Percentiles rank a stretch among this genome's conserved stretches.
These are phyloP conservation scores for Salix viminalis DNA, from an alignment of 345 rosid species.

Conservation along the genomic window DNA sequence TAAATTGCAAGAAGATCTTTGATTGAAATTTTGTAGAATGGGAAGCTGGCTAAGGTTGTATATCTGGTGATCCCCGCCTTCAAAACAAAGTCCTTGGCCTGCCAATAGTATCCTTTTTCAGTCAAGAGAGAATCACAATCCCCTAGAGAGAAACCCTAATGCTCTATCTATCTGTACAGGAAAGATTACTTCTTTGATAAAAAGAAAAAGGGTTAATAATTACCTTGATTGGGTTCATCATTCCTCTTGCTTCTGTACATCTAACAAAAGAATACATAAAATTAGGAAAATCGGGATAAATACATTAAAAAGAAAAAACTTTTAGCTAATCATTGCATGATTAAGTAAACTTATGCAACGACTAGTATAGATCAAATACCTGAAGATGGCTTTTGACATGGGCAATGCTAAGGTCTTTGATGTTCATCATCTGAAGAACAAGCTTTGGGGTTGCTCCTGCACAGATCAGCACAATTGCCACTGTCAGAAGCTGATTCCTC, in stretches of 20 bases:
- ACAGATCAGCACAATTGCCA: background rate
- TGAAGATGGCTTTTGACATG: slow-evolving; percentile 92
- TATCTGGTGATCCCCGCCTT: slow-evolving; percentile 40
- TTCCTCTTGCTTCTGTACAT: slow-evolving; percentile 39
- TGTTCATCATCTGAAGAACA: slow-evolving; percentile 77
- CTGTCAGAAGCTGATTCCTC: background rate
- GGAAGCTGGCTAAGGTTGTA: slow-evolving; percentile 62
- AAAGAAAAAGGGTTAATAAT: background rate
- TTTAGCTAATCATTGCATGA: background rate
- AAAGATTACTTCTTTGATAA: background rate
- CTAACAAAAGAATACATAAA: slow-evolving; percentile 23
- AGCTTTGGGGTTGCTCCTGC: slow-evolving; percentile 82
- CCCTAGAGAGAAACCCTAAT: slow-evolving; percentile 32
- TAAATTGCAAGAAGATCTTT: slow-evolving; percentile 39
- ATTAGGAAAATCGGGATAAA: background rate
- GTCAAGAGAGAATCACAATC: background rate
- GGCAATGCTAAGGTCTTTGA: slow-evolving; percentile 71
- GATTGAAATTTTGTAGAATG: slow-evolving; percentile 53
- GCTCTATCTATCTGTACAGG: background rate
- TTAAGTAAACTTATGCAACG: background rate
- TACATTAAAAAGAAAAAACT: background rate
- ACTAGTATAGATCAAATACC: slow-evolving; percentile 26
- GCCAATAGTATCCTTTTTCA: slow-evolving; percentile 15
- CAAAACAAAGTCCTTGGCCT: slow-evolving; percentile 49
- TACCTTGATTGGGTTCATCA: slow-evolving; percentile 25